Conservation (phyloP, 768 basidiomycete species). For the Filobasidium floriforme region DNA sequence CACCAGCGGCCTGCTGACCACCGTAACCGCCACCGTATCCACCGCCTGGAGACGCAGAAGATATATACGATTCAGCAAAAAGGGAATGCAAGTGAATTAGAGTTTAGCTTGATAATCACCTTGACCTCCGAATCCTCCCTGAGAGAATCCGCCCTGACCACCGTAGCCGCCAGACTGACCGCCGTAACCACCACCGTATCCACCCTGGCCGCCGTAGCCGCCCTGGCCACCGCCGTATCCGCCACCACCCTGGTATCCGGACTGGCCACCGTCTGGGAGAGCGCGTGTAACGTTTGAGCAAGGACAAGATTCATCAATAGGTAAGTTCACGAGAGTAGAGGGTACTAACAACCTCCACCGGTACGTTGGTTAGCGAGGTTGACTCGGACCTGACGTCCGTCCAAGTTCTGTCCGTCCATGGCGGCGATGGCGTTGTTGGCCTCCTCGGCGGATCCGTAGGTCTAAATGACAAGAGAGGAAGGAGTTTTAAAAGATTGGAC, state of each 20-base stretch:
- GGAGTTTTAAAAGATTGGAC: neutral
- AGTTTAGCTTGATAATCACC: conserved; percentile 8
- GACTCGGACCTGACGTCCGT: conserved; percentile 78
- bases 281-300: conserved; percentile 14
- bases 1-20: conserved; percentile 12
- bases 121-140: conserved; percentile 10
- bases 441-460: conserved; percentile 51
- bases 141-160: conserved; percentile 16
- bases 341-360: conserved; percentile 26
- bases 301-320: conserved; percentile 9
- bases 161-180: neutral
- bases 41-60: conserved; percentile 5
- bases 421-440: conserved; percentile 67
- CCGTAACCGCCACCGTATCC: conserved; percentile 14
- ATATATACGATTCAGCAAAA: conserved; percentile 5
- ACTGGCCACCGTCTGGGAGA: conserved; percentile 20
- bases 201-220: conserved; percentile 34
- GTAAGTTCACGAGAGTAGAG: conserved; percentile 9
- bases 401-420: conserved; percentile 85
- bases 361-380: conserved; percentile 55
- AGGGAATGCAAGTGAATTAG: neutral
- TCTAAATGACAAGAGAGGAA: conserved; percentile 25
- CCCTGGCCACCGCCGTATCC: conserved; percentile 35
- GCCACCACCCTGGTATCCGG: conserved; percentile 26
- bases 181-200: conserved; percentile 31